These are phyloP conservation scores for Pseudocercospora fuligena DNA, from an alignment of 2,329 filamentous ascomycete species.

Conservation along the genomic window DNA sequence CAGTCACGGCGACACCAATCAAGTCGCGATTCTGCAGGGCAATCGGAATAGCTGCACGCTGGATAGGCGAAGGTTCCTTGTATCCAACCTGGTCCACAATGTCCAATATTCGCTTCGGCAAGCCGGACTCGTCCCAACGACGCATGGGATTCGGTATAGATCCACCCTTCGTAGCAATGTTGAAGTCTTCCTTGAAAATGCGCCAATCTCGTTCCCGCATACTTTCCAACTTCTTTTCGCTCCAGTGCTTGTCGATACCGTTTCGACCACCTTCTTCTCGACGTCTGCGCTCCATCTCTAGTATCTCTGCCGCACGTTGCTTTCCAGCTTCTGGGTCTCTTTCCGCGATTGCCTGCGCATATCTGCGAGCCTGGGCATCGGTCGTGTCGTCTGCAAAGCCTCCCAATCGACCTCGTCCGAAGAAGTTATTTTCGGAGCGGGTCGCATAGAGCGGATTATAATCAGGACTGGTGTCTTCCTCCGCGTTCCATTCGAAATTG, in stretches of 20 bases:
- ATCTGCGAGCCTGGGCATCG: conserved; percentile 56
- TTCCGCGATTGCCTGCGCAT: conserved; percentile 72
- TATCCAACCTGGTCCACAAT: conserved; percentile 88
- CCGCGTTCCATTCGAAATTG: conserved; percentile 96
- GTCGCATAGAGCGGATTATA: conserved; percentile 81
- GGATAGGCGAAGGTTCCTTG: conserved; percentile 86
- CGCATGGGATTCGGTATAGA: conserved; percentile 95
- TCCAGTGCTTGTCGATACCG: conserved; percentile 91
- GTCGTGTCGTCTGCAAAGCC: conserved; percentile 66
- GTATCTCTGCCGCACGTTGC: conserved; percentile 75
- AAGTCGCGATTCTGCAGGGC: conserved; percentile 89
- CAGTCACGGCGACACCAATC: conserved; percentile 97
- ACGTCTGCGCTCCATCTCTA: conserved; percentile 82
- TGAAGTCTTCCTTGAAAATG: conserved; percentile 99
- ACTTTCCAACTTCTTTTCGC: conserved; percentile 85
- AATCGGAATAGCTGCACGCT: conserved; percentile 93
- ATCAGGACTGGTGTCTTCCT: conserved; percentile 87
- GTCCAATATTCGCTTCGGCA: conserved; percentile 77
- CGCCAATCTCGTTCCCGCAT: conserved; percentile 99
- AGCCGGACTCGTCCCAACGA: conserved; percentile 81
- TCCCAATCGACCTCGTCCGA: conserved; percentile 68
- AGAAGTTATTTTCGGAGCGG: conserved; percentile 70
- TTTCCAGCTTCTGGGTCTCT: conserved; percentile 76
- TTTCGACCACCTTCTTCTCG: conserved; percentile 74
- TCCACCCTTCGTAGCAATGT: conserved; percentile 92